Base-by-base conservation (phyloP, 768 basidiomycete genomes). In the Lactarius akahatsu region DNA sequence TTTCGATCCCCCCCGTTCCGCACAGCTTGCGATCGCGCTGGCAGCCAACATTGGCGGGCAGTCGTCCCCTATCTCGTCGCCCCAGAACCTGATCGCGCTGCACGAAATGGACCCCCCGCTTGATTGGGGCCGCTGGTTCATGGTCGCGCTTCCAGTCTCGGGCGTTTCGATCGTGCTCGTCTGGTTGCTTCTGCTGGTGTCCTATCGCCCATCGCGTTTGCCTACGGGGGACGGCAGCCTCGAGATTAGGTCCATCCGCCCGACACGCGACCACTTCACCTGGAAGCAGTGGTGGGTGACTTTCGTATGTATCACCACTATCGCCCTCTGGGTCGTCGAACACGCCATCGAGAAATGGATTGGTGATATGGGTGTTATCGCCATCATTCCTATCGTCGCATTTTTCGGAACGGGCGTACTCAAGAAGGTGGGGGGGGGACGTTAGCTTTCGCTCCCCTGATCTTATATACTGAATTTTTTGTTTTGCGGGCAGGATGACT, bases 11-110 rank as follows among this genome's bases (percentile, higher is more conserved):
- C 56, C 61, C 43, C 61, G 65, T 45, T 57, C 45, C 56, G 18
- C 38, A 5, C 68, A 97, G 94, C 84, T 99, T 61, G 96, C 91
- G 9, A 98, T 99, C 70, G 96, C 97, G 0, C 84, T 99, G n/a
- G 95, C 96, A 0, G 94, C 96, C 23, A 99, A 98, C 74, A 95
- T 98, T 66, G 97, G 97, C 15, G 97, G 97, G 0, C 96, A 98
- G 77, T 92, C 90, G 59, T 98, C 96, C 0, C 96, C 96, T 2
- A 98, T 98, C 65, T 98, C 96, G 2, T 98, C 96, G 0, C 96
- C 96, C 1, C 96, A 99, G 77, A 99, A 98, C 75, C 84, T 98
- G 34, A 98, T 99, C 67, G 95, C 96, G 4, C 78, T 98, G 8
- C 77, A 83, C n/a, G 84, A 79, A 4, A 98, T 99, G 96, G 85